phyloP scores from a whole-genome alignment of 2,329 filamentous ascomycete species.

The Fusarium redolens region DNA sequence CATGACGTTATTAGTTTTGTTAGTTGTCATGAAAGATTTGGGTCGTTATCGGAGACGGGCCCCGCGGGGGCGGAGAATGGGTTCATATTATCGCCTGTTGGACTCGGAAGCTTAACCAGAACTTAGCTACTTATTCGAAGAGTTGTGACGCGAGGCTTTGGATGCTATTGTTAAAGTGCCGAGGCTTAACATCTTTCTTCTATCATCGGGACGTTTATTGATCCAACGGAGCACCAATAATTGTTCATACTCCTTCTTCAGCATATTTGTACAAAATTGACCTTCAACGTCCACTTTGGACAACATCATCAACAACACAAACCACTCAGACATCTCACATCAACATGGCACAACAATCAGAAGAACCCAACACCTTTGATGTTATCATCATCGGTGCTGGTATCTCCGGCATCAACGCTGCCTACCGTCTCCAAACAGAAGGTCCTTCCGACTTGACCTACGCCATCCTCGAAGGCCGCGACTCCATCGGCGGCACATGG shows the following conservation, averaged over 20 bases:
- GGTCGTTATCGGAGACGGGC: background rate
- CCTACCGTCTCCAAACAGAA: slow-evolving; percentile 73
- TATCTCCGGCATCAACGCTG: slow-evolving; percentile 80
- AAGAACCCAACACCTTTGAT: slow-evolving; percentile 50
- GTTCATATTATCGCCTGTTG: background rate
- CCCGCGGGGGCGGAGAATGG: background rate
- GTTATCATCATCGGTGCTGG: slow-evolving; percentile 78
- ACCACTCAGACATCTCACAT: background rate
- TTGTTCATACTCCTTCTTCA: background rate
- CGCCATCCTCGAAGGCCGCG: slow-evolving; percentile 74
- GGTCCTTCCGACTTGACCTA: slow-evolving; percentile 64
- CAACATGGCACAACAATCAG: slow-evolving; percentile 12
- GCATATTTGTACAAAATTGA: background rate
- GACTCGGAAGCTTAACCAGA: slow-evolving; percentile 28
- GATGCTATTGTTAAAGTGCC: background rate
- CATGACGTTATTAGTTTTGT: background rate
- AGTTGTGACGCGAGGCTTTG: background rate
- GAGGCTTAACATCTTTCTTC: background rate
- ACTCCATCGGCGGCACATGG: slow-evolving; percentile 80
- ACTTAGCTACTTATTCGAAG: slow-evolving; percentile 8
- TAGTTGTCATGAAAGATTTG: background rate
- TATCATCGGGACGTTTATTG: background rate
- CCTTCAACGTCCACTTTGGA: background rate
- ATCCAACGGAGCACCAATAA: background rate
- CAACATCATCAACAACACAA: background rate